These are phyloP conservation scores for Backusella westeae DNA, from an alignment of 192 early-diverging fungal genomes.

Conservation along the genomic window DNA sequence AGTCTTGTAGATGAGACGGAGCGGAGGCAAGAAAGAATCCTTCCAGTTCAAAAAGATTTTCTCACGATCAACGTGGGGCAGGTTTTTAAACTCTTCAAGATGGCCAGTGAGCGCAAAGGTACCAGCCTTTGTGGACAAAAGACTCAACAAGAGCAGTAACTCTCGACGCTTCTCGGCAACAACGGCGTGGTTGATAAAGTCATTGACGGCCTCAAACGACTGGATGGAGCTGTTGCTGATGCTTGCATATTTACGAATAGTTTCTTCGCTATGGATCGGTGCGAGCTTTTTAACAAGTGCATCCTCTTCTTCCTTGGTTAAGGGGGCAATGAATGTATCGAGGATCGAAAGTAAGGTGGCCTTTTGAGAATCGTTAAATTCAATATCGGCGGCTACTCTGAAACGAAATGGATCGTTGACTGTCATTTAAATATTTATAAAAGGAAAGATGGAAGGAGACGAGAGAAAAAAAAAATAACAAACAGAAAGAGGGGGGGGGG, in stretches of 20 bases:
- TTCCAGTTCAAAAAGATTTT: constrained; percentile 29
- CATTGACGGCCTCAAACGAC: not conserved
- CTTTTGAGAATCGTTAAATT: constrained; percentile 31
- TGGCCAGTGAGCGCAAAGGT: constrained; percentile 32
- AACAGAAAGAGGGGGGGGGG: not conserved
- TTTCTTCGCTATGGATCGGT: constrained; percentile 22
- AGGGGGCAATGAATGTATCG: constrained; percentile 47
- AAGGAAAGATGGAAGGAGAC: not conserved
- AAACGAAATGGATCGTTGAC: constrained; percentile 18
- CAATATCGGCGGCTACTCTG: not conserved
- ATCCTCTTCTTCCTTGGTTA: constrained; percentile 35
- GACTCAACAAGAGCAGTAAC: constrained; percentile 17
- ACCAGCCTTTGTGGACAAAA: constrained; percentile 34
- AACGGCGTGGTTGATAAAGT: not conserved
- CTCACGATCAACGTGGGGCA: constrained; percentile 30
- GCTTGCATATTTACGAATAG: not conserved
- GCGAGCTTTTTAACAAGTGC: not conserved
- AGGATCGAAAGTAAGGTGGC: constrained; percentile 44
- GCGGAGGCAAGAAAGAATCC: constrained; percentile 18
- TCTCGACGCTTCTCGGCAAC: constrained; percentile 18
- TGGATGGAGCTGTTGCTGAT: not conserved
- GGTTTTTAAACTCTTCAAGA: constrained; percentile 28
- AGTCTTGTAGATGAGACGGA: constrained; percentile 32
- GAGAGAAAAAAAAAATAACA: not conserved
- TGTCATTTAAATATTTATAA: not conserved